Evolutionary conservation across 495 filamentous ascomycete genomes (phyloP), one percentile per base, ranked within the genome.

Genomic region (Lophiostoma macrostomum): DNA sequence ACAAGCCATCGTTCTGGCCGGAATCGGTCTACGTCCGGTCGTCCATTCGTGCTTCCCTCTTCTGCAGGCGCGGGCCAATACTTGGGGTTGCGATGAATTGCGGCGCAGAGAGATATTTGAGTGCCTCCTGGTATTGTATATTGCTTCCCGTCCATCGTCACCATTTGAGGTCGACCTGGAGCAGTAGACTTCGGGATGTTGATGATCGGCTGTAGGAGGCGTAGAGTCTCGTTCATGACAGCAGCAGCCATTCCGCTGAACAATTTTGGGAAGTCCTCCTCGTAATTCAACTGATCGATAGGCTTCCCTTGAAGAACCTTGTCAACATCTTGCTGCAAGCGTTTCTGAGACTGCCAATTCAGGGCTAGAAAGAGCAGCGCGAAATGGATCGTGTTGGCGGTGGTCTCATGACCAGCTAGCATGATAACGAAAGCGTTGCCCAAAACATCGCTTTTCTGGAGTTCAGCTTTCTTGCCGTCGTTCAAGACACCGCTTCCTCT

Each of bases 391-490:
- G 74, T 74, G 66, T 86, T 86, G 38, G 84, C 83, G 3, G 82
- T 80, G 0, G 85, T 85, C 63, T 88, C 85, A 65, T 89, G 85
- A 18, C 85, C 85, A 0, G 85, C 84, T 12, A 88, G 70, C 32
- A 82, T 77, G 64, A 86, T 82, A 59, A 87, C 77, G 65, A 86
- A 89, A 10, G 82, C 78, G 60, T 89, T 86, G 25, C 81, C 82
- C 20, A 85, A 71, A 56, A 89, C 81, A 38, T 87, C 84, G 13
- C 69, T 67, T 56, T 61, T 68, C 39, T 50, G 43, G 31, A 57
- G 5, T 2, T 49, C n/a, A 5, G 35, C 60, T 49, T 67, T 64
- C 38, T 57, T 51, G 13, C 58, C 34, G 29, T 67, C 59, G 20
- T 50, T 28, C 5, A 65, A 61, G 41, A 68, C 65, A 12, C 65